A percentile compares a stretch with the other conserved stretches of the same genome.
Evolutionary conservation across 352 stramenopile genomes (phyloP).

Genomic region (Phytophthora pistaciae): DNA sequence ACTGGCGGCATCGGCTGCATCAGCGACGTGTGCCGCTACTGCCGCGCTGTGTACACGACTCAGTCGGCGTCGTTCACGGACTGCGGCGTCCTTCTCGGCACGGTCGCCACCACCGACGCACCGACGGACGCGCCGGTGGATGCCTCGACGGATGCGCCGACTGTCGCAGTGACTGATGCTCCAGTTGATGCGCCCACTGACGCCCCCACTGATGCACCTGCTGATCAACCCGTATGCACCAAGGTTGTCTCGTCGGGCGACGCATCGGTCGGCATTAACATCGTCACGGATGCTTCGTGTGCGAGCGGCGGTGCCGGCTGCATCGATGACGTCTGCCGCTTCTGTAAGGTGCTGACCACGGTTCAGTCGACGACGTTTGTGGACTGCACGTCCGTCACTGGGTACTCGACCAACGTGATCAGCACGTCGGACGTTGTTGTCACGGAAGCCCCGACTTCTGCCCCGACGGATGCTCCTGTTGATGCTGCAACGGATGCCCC

Average conservation of each 20-base stretch:
- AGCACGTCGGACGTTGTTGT: constrained; percentile 1
- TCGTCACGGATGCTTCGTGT: constrained; percentile 38
- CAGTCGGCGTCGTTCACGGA: constrained; percentile 36
- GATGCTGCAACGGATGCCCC: not conserved
- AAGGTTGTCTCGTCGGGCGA: constrained; percentile 34
- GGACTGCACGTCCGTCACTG: constrained; percentile 22
- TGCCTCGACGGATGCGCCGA: not conserved
- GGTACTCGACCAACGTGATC: constrained; percentile 6
- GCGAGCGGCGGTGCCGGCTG: constrained; percentile 26
- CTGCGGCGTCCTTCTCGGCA: constrained; percentile 22
- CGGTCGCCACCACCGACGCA: not conserved
- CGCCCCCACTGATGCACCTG: constrained; percentile 3
- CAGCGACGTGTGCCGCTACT: constrained; percentile 41
- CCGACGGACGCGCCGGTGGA: too few relatives aligned
- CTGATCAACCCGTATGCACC: constrained; percentile 16
- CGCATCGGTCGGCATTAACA: constrained; percentile 32
- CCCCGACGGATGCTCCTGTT: too few relatives aligned
- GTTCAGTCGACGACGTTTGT: constrained; percentile 14
- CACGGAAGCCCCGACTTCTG: not conserved
- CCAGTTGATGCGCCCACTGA: constrained; percentile 2
- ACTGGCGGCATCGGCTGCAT: constrained; percentile 44
- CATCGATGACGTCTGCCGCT: constrained; percentile 45
- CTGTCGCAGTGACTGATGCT: constrained; percentile 5
- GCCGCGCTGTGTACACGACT: constrained; percentile 31
- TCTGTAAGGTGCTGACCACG: constrained; percentile 38